A percentile compares a stretch with the other conserved stretches of the same genome.
phyloP scores from a whole-genome alignment of 495 filamentous ascomycete genomes.

The Hypoxylon intermedium region DNA sequence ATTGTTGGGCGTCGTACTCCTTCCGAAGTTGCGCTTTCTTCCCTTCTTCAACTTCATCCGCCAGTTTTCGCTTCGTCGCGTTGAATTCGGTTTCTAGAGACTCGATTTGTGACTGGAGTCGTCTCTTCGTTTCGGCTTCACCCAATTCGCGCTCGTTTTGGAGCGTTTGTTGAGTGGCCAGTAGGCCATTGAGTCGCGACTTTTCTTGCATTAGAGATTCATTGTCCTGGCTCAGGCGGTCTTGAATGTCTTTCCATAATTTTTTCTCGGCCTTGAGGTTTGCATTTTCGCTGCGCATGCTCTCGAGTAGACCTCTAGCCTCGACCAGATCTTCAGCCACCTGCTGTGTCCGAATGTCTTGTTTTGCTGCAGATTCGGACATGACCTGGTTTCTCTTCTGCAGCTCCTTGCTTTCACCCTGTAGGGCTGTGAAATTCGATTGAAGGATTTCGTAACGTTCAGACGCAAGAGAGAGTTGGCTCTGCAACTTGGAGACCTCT shows the following conservation, averaged over 20 bases:
- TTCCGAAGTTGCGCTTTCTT: conserved; percentile 80
- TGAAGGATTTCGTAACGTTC: conserved; percentile 92
- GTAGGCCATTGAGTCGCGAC: conserved; percentile 75
- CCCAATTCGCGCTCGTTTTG: conserved; percentile 88
- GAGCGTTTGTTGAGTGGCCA: conserved; percentile 81
- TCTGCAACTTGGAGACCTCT: conserved; percentile 76
- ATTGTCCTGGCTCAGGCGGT: conserved; percentile 83
- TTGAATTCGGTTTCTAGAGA: conserved; percentile 77
- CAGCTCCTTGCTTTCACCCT: conserved; percentile 82
- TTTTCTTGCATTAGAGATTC: conserved; percentile 84
- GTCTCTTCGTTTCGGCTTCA: conserved; percentile 79
- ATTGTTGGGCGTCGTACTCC: conserved; percentile 86
- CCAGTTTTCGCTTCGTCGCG: conserved; percentile 80
- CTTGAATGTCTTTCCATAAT: conserved; percentile 89
- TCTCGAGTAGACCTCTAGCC: conserved; percentile 78
- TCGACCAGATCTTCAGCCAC: conserved; percentile 93
- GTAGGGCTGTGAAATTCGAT: conserved; percentile 79
- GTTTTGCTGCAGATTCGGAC: conserved; percentile 82
- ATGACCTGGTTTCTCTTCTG: conserved; percentile 77
- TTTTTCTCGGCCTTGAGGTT: conserved; percentile 93
- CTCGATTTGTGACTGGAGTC: conserved; percentile 78
- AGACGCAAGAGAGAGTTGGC: conserved; percentile 78
- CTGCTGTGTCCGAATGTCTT: conserved; percentile 88
- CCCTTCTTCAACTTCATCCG: conserved; percentile 80
- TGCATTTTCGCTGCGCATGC: conserved; percentile 86